Evolutionary conservation across 768 basidiomycete species (phyloP).

Genomic region (Lentinula sp.): DNA sequence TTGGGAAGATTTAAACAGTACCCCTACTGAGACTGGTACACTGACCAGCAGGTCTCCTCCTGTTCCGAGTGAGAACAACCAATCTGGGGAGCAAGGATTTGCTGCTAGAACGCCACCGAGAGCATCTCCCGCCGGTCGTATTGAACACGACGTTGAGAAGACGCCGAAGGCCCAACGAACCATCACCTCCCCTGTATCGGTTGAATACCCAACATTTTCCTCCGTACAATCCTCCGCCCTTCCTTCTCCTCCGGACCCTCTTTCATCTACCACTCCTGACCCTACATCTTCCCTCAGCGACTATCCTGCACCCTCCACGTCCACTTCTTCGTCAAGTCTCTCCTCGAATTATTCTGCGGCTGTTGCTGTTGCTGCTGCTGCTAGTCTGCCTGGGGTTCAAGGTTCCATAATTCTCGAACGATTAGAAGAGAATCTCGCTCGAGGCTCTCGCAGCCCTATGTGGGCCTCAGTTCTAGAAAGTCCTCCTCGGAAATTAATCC

Average conservation of each 20-base stretch:
- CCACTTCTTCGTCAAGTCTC: conserved; percentile 66
- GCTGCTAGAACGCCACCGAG: conserved; percentile 5
- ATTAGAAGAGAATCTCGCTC: conserved; percentile 64
- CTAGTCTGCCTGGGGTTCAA: conserved; percentile 22
- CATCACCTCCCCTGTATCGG: neutral
- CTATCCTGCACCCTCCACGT: conserved; percentile 62
- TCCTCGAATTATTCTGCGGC: conserved; percentile 61
- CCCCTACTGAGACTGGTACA: conserved; percentile 34
- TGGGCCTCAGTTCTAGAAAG: conserved; percentile 71
- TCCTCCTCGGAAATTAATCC: conserved; percentile 79
- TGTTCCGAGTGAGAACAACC: neutral
- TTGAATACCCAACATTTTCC: neutral
- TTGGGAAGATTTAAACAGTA: conserved; percentile 58
- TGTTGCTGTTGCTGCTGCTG: conserved; percentile 23
- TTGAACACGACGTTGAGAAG: conserved; percentile 26
- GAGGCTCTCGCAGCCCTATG: conserved; percentile 50
- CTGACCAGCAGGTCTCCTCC: conserved; percentile 27
- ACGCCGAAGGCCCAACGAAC: conserved; percentile 31
- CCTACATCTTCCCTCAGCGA: conserved; percentile 73
- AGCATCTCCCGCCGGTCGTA: conserved; percentile 11
- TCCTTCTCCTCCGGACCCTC: conserved; percentile 48
- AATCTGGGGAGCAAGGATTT: conserved; percentile 10
- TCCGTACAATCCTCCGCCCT: neutral
- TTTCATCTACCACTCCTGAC: conserved; percentile 66
- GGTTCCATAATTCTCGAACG: conserved; percentile 57